Conservation (phyloP, 164 flowering plant genomes). For the Umbilicus rupestris region DNA sequence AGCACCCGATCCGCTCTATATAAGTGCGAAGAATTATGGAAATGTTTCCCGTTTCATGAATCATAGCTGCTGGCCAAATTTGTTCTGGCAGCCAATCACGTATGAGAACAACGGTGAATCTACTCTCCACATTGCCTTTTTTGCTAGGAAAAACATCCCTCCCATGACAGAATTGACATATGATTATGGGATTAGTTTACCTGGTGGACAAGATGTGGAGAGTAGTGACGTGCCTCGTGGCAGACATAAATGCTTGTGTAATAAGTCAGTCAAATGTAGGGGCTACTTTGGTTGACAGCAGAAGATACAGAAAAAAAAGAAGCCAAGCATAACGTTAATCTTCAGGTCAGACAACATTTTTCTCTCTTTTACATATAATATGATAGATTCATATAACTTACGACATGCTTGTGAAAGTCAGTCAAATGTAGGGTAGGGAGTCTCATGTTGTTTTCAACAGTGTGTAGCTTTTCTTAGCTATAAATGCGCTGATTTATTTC, state of each 20-base stretch:
- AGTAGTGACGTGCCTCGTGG: slow-evolving; percentile 6
- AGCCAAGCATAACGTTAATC: background rate
- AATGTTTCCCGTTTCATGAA: slow-evolving; percentile 79
- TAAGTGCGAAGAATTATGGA: slow-evolving; percentile 47
- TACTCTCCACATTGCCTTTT: slow-evolving; percentile 48
- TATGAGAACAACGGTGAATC: slow-evolving; percentile 28
- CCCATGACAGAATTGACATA: slow-evolving; percentile 68
- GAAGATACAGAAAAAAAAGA: background rate
- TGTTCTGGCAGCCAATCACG: slow-evolving; percentile 58
- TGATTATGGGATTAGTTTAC: slow-evolving; percentile 44
- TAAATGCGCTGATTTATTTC: too few species aligned
- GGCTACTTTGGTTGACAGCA: slow-evolving; percentile 15
- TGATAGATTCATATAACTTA: background rate
- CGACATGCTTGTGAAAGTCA: background rate
- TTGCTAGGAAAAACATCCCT: slow-evolving; percentile 58
- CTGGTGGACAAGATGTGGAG: slow-evolving; percentile 7
- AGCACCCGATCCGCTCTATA: slow-evolving; percentile 26
- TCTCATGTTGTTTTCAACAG: too few species aligned
- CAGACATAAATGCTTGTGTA: slow-evolving; percentile 19
- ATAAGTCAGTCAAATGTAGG: slow-evolving; percentile 18
- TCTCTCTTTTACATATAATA: background rate
- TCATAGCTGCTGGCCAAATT: slow-evolving; percentile 71
- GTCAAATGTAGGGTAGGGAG: too few species aligned
- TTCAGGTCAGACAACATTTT: background rate
- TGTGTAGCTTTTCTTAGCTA: too few species aligned